phyloP scores from a whole-genome alignment of 75 land plant species.

The Selaginella moellendorffii region DNA sequence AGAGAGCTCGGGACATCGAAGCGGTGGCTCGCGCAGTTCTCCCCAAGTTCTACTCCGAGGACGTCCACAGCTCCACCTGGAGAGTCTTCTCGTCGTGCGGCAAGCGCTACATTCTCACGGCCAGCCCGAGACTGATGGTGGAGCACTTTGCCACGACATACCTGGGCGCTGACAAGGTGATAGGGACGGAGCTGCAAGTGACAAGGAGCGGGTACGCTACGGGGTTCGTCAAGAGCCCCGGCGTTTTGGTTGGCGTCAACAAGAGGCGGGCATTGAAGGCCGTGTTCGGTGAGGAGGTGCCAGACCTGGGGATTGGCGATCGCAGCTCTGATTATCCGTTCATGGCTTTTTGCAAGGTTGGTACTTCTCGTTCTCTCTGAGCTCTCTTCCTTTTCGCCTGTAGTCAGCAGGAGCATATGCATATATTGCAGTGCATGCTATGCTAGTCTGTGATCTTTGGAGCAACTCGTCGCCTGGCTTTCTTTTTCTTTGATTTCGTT shows the following conservation, averaged over 20 bases:
- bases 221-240: conserved; percentile 53
- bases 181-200: conserved; percentile 71
- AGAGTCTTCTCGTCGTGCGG: conserved; percentile 3
- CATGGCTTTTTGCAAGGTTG: conserved; percentile 81
- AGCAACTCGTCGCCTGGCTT: background rate
- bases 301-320: conserved; percentile 68
- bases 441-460: background rate
- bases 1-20: background rate
- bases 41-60: conserved; percentile 6
- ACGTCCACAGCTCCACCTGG: background rate
- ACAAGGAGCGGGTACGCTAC: conserved; percentile 51
- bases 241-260: conserved; percentile 53
- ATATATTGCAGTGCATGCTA: too few relatives aligned
- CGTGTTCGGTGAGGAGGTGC: conserved; percentile 32
- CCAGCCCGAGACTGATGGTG: background rate
- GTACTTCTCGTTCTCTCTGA: background rate
- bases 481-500: background rate
- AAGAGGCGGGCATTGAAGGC: conserved; percentile 31
- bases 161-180: conserved; percentile 20
- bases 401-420: too few relatives aligned
- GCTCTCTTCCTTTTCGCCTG: background rate
- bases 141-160: conserved; percentile 1
- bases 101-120: background rate
- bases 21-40: conserved; percentile 1
- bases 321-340: conserved; percentile 53